A percentile compares a stretch with the other conserved stretches of the same genome.
phyloP scores from a whole-genome alignment of 176 grass and related monocot species.

The Cenchrus fungigraminus region DNA sequence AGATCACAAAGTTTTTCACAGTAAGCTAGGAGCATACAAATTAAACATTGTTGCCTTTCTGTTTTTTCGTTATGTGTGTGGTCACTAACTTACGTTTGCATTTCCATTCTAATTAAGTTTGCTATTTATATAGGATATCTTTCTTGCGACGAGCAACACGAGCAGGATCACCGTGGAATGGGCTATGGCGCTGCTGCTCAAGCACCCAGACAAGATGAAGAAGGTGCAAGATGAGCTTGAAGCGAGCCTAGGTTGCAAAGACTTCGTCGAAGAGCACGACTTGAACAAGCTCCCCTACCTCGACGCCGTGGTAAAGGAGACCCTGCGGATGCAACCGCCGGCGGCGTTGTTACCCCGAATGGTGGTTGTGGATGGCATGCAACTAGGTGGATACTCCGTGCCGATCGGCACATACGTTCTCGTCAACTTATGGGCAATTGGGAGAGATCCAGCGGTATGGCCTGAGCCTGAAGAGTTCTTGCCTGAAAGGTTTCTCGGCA shows the following conservation, averaged over 20 bases:
- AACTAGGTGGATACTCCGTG: not conserved
- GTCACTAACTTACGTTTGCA: too few species aligned
- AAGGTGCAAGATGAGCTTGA: not conserved
- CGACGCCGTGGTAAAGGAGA: conserved; percentile 22
- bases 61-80: too few species aligned
- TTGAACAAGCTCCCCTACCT: conserved; percentile 18
- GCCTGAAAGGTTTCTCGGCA: conserved; percentile 14
- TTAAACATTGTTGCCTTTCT: too few species aligned
- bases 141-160: conserved; percentile 16
- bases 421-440: conserved; percentile 24
- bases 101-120: not conserved
- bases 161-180: conserved; percentile 23
- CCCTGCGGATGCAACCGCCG: not conserved
- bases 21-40: not conserved
- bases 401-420: not conserved
- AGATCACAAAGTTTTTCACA: conserved; percentile 23
- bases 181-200: conserved; percentile 25
- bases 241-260: not conserved
- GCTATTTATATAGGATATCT: conserved; percentile 9
- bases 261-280: conserved; percentile 6
- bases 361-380: not conserved
- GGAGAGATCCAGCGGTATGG: not conserved
- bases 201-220: not conserved
- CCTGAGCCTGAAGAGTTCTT: not conserved
- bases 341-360: not conserved